phyloP scores from a whole-genome alignment of 768 basidiomycete species.

The Serendipita indica region DNA sequence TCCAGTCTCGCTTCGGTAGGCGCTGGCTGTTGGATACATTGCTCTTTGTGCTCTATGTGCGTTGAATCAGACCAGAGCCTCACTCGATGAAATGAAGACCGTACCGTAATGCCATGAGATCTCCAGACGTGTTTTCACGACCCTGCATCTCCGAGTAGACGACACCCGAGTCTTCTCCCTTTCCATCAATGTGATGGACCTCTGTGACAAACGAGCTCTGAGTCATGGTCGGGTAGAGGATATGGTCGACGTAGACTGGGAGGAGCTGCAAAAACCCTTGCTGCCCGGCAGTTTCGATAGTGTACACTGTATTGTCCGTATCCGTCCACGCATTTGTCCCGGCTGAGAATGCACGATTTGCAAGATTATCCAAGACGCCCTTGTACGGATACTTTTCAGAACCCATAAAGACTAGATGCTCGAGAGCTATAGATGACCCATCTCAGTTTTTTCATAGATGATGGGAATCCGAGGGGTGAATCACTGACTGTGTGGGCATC shows the following conservation, averaged over 20 bases:
- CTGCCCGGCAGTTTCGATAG: conserved; percentile 86
- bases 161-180: conserved; percentile 86
- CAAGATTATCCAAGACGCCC: conserved; percentile 86
- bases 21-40: conserved; percentile 69
- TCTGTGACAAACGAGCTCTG: conserved; percentile 67
- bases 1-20: conserved; percentile 91
- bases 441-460: too few relatives aligned
- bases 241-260: conserved; percentile 89
- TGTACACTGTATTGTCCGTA: conserved; percentile 89
- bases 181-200: conserved; percentile 83
- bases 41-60: conserved; percentile 51
- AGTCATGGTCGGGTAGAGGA: conserved; percentile 89
- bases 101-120: conserved; percentile 77
- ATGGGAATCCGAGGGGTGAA: too few relatives aligned
- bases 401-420: conserved; percentile 72
- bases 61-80: conserved; percentile 11
- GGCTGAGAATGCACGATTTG: conserved; percentile 84
- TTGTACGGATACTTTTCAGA: conserved; percentile 88
- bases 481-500: conserved; percentile 96
- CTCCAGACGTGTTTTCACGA: conserved; percentile 80
- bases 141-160: conserved; percentile 98
- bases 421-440: too few relatives aligned
- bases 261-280: conserved; percentile 79
- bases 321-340: conserved; percentile 86
- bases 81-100: conserved; percentile 18